Conservation (phyloP, 164 flowering plant species). For the Aristolochia californica region DNA sequence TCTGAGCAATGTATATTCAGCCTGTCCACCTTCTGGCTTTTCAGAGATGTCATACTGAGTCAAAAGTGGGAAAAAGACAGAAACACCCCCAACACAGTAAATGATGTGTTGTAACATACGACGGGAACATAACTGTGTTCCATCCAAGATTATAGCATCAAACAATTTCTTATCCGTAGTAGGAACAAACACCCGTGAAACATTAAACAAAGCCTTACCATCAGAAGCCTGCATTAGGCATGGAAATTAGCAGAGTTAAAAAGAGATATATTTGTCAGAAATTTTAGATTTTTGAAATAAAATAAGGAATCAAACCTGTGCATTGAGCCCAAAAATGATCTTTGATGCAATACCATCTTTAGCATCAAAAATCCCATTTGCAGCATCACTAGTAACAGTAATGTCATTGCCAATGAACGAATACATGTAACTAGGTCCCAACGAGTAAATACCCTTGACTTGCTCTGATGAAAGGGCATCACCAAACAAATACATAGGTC, state of each 20-base stretch:
- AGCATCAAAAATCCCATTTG: slow-evolving; percentile 65
- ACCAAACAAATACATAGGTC: slow-evolving; percentile 79
- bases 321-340: slow-evolving; percentile 83
- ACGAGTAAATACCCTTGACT: slow-evolving; percentile 61
- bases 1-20: slow-evolving; percentile 28
- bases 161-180: slow-evolving; percentile 42
- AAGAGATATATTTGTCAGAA: not conserved
- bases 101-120: slow-evolving; percentile 84
- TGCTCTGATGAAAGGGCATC: slow-evolving; percentile 86
- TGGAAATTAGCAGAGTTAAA: not conserved
- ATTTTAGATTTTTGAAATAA: not conserved
- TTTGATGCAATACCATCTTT: slow-evolving; percentile 90
- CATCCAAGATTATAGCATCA: slow-evolving; percentile 59
- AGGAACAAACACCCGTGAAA: slow-evolving; percentile 58
- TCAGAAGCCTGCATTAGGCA: slow-evolving; percentile 67
- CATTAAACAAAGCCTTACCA: slow-evolving; percentile 65
- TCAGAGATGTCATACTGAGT: slow-evolving; percentile 57
- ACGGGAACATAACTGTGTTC: slow-evolving; percentile 86
- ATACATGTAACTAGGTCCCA: slow-evolving; percentile 99
- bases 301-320: slow-evolving; percentile 52
- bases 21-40: slow-evolving; percentile 29
- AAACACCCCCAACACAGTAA: slow-evolving; percentile 98
- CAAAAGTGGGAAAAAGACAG: slow-evolving; percentile 92
- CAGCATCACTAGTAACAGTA: slow-evolving; percentile 30
- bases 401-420: slow-evolving; percentile 78